Conservation (phyloP, 2,329 filamentous ascomycete species). For the Botrytis pseudocinerea region DNA sequence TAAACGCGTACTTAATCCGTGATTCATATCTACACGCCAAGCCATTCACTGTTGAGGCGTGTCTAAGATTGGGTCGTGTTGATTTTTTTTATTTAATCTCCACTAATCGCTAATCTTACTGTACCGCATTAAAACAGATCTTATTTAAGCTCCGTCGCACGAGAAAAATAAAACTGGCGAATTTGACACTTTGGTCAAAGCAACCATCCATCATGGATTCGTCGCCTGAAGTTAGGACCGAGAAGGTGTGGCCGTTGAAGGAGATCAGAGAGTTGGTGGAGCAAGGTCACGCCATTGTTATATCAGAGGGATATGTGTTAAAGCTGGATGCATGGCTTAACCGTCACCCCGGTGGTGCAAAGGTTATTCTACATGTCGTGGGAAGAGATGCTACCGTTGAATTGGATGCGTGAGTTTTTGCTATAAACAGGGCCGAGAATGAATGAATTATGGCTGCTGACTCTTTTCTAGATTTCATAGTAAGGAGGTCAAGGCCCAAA, state of each 20-base stretch:
- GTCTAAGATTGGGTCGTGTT: slow-evolving; percentile 9
- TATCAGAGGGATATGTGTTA: slow-evolving; percentile 54
- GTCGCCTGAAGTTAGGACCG: slow-evolving; percentile 4
- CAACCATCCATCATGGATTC: slow-evolving; percentile 9
- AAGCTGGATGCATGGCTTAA: slow-evolving; percentile 86
- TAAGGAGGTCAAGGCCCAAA: slow-evolving; percentile 68
- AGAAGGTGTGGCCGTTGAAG: slow-evolving; percentile 16
- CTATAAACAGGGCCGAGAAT: not conserved
- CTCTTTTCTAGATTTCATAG: slow-evolving; percentile 71
- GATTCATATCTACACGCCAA: slow-evolving; percentile 4
- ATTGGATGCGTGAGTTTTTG: slow-evolving; percentile 75
- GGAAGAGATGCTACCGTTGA: slow-evolving; percentile 93
- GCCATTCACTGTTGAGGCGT: not conserved
- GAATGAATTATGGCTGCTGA: not conserved
- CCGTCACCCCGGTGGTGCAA: slow-evolving; percentile 90
- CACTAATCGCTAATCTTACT: slow-evolving; percentile 11
- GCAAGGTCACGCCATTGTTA: slow-evolving; percentile 20
- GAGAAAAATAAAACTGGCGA: not conserved
- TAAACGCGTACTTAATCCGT: not conserved
- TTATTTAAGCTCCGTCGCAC: slow-evolving; percentile 5
- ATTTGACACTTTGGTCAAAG: slow-evolving; percentile 15
- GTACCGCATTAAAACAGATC: not conserved
- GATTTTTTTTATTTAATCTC: slow-evolving; percentile 6
- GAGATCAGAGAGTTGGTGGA: slow-evolving; percentile 18
- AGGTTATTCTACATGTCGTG: slow-evolving; percentile 90